Evolutionary conservation across 371 early-diverging fungal genomes (phyloP).

Genomic region (Apophysomyces elegans): DNA sequence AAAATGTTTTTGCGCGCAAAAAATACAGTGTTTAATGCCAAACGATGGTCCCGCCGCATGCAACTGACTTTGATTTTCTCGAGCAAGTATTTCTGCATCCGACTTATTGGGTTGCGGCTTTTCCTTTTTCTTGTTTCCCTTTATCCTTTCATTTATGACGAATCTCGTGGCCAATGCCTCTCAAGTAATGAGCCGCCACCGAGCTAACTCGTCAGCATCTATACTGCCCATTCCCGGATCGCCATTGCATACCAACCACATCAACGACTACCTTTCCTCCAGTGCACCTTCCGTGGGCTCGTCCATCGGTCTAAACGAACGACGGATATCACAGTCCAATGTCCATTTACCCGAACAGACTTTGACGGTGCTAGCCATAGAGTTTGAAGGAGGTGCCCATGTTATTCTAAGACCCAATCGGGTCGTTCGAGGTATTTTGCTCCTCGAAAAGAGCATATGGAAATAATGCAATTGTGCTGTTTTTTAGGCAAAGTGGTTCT

Average conservation of each 20-base stretch:
- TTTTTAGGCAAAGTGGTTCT: slow-evolving; percentile 37
- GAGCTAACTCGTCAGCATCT: slow-evolving; percentile 18
- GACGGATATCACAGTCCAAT: slow-evolving; percentile 1
- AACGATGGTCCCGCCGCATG: too few species aligned
- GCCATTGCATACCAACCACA: slow-evolving; percentile 18
- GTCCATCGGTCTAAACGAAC: not conserved
- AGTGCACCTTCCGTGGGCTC: slow-evolving; percentile 34
- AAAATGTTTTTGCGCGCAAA: too few species aligned
- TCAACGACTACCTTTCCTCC: slow-evolving; percentile 22
- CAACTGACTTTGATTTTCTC: too few species aligned
- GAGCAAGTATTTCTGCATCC: too few species aligned
- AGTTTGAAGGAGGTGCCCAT: slow-evolving; percentile 54
- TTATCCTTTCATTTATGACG: slow-evolving; percentile 12
- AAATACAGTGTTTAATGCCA: too few species aligned
- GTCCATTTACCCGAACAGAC: slow-evolving; percentile 7
- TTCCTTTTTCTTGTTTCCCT: not conserved
- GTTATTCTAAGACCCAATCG: slow-evolving; percentile 54
- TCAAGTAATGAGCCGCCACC: slow-evolving; percentile 21
- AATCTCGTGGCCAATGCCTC: slow-evolving; percentile 22
- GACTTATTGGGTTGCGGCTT: not conserved
- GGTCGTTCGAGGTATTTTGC: slow-evolving; percentile 37
- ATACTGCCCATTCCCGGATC: slow-evolving; percentile 13
- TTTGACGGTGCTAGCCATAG: slow-evolving; percentile 20
- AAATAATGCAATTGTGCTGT: not conserved
- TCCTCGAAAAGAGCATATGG: not conserved